Evolutionary conservation across 2,329 filamentous ascomycete genomes (phyloP).

Genomic region (Ophiostoma quercus): DNA sequence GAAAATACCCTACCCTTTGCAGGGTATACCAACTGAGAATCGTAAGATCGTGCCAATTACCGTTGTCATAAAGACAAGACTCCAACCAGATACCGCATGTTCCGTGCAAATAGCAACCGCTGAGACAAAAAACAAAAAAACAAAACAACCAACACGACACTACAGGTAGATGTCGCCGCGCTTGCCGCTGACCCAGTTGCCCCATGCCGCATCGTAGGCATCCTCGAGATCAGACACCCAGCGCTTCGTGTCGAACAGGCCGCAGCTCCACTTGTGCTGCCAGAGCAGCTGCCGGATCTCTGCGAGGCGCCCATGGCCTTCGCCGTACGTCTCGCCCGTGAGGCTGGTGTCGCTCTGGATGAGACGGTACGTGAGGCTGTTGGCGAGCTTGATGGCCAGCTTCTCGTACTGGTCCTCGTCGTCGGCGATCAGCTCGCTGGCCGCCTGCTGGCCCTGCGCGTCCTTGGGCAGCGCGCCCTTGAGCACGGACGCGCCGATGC

Average conservation of each 20-base stretch:
- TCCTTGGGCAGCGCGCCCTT: slow-evolving; percentile 77
- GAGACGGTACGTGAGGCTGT: slow-evolving; percentile 55
- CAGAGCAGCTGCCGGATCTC: slow-evolving; percentile 79
- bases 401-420: slow-evolving; percentile 82
- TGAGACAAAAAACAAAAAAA: neutral
- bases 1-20: neutral
- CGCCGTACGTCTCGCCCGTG: slow-evolving; percentile 39
- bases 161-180: slow-evolving; percentile 86
- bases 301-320: slow-evolving; percentile 63
- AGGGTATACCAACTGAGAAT: neutral
- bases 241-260: slow-evolving; percentile 81
- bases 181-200: slow-evolving; percentile 75
- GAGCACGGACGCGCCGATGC: slow-evolving; percentile 94
- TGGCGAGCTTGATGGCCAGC: slow-evolving; percentile 63
- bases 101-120: neutral
- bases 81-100: neutral
- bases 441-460: slow-evolving; percentile 60
- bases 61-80: neutral
- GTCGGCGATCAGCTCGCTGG: slow-evolving; percentile 67
- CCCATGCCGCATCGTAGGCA: slow-evolving; percentile 86
- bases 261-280: slow-evolving; percentile 76
- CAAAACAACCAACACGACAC: neutral
- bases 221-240: slow-evolving; percentile 89
- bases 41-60: neutral
- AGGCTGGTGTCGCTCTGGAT: slow-evolving; percentile 19